Percentiles rank a stretch among this genome's conserved stretches.
These are phyloP conservation scores for Bassia scoparia DNA, from an alignment of 148 eudicot species.

Conservation along the genomic window DNA sequence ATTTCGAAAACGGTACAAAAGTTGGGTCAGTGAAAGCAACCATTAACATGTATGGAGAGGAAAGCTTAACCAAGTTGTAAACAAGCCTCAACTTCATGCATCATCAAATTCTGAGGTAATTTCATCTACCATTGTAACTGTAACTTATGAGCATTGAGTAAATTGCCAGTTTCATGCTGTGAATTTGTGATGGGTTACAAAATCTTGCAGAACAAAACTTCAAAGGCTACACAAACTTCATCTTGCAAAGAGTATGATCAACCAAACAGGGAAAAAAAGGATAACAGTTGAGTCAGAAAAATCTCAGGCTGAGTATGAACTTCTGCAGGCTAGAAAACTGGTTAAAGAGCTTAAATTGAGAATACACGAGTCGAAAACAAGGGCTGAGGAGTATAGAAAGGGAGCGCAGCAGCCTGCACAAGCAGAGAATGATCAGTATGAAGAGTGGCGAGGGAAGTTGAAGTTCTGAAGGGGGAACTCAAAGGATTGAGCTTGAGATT, in stretches of 20 bases:
- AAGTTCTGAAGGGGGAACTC: conserved; percentile 54
- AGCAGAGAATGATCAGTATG: conserved; percentile 30
- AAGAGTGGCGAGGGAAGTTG: conserved; percentile 47
- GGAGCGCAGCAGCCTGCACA: conserved; percentile 8
- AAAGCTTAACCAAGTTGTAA: conserved; percentile 20
- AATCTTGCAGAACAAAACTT: conserved; percentile 36
- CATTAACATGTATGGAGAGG: conserved; percentile 40
- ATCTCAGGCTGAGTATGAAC: conserved; percentile 53
- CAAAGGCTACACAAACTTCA: conserved; percentile 58
- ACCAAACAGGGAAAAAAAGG: conserved; percentile 37
- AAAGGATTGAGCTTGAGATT: conserved; percentile 65
- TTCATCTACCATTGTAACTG: too few relatives aligned
- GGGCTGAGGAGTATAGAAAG: conserved; percentile 24
- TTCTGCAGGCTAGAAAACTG: conserved; percentile 48
- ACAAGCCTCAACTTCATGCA: conserved; percentile 28
- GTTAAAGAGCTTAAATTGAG: conserved; percentile 45
- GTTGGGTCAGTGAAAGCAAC: conserved; percentile 45
- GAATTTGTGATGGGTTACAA: not conserved
- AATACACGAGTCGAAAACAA: conserved; percentile 49
- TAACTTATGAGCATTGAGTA: too few relatives aligned
- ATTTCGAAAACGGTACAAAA: conserved; percentile 17
- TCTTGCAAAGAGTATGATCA: conserved; percentile 43
- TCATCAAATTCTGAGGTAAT: conserved; percentile 23
- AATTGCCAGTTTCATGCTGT: not conserved
- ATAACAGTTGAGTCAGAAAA: conserved; percentile 39